These are phyloP conservation scores for Colletotrichum sp. DNA, from an alignment of 2,329 filamentous ascomycete species.

Conservation along the genomic window DNA sequence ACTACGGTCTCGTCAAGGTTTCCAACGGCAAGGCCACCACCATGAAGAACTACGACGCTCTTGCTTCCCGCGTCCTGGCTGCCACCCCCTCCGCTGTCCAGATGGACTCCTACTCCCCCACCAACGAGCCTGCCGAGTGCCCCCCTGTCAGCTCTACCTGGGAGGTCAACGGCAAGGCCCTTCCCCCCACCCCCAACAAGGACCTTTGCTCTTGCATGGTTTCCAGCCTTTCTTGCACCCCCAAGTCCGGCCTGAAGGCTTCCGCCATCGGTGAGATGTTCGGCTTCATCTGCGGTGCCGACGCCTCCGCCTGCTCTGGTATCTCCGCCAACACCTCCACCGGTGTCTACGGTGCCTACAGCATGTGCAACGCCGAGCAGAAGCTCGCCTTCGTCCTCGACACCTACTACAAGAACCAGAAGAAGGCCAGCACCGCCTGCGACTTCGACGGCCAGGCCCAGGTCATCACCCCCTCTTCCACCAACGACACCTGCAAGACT, in stretches of 20 bases:
- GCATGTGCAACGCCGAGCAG: constrained; percentile 74
- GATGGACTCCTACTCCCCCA: constrained; percentile 72
- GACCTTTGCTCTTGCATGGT: constrained; percentile 88
- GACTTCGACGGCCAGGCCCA: constrained; percentile 73
- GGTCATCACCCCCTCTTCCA: constrained; percentile 51
- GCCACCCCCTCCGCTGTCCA: constrained; percentile 71
- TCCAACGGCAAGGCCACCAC: constrained; percentile 63
- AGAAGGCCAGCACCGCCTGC: constrained; percentile 64
- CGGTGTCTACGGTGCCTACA: constrained; percentile 78
- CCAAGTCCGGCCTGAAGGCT: constrained; percentile 60
- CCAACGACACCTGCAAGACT: constrained; percentile 58
- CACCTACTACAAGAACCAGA: constrained; percentile 70
- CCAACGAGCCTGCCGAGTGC: constrained; percentile 75
- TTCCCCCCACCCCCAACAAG: constrained; percentile 83
- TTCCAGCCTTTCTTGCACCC: constrained; percentile 72
- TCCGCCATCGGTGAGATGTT: constrained; percentile 74
- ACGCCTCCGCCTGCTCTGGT: constrained; percentile 64
- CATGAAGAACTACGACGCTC: constrained; percentile 75
- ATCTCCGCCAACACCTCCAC: constrained; percentile 71
- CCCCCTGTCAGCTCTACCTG: constrained; percentile 70
- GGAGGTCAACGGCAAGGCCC: constrained; percentile 67
- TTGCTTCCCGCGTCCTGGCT: constrained; percentile 73
- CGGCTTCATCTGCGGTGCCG: constrained; percentile 70
- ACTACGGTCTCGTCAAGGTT: constrained; percentile 81
- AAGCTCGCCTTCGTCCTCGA: constrained; percentile 79